phyloP scores from a whole-genome alignment of 306 rosid genomes.

The Cercis canadensis region DNA sequence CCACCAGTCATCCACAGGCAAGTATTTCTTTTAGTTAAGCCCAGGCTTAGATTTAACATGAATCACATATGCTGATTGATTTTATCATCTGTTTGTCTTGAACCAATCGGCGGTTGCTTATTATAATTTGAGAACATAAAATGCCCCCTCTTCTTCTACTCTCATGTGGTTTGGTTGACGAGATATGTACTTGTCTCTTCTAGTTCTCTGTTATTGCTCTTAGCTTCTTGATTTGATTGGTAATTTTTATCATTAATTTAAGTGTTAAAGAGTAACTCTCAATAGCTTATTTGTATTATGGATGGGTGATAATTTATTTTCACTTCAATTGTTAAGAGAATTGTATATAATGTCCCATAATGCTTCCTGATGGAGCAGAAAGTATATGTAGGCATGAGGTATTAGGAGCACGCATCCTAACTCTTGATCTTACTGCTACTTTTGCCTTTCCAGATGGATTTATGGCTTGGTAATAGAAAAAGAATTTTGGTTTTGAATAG shows the following conservation, averaged over 20 bases:
- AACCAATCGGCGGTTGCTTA: background rate
- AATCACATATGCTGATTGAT: background rate
- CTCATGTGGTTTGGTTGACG: conserved; percentile 13
- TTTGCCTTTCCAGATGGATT: conserved; percentile 73
- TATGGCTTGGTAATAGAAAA: conserved; percentile 86
- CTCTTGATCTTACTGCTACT: conserved; percentile 30
- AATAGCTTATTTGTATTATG: too few species aligned
- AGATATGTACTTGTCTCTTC: conserved; percentile 12
- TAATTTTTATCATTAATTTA: background rate
- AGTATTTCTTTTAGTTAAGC: conserved; percentile 9
- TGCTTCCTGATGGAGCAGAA: conserved; percentile 24
- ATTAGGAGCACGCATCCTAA: conserved; percentile 6
- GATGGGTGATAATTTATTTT: too few species aligned
- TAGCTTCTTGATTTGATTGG: conserved; percentile 28
- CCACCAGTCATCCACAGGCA: conserved; percentile 94
- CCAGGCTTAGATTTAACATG: background rate
- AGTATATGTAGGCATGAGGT: background rate
- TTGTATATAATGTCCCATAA: too few species aligned
- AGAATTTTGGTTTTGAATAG: conserved; percentile 92
- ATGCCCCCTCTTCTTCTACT: background rate
- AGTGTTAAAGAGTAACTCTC: too few species aligned
- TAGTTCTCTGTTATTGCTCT: conserved; percentile 20
- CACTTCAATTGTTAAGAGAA: too few species aligned
- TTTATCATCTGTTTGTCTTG: background rate
- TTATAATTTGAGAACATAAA: too few species aligned